Base-by-base conservation (phyloP, 768 basidiomycete genomes). In the Panellus pusillus region DNA sequence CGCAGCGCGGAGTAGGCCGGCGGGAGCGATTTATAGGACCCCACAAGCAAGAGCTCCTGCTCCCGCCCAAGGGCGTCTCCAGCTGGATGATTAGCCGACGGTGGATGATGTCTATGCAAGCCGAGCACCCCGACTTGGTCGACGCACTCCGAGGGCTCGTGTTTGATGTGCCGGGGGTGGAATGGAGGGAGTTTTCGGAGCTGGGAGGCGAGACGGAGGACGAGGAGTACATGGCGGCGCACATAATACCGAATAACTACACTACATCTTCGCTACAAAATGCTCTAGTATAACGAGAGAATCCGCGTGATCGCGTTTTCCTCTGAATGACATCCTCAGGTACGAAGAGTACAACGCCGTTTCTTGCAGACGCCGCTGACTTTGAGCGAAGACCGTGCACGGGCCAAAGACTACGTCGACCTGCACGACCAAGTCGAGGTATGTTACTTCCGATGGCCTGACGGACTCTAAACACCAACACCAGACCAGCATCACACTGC, bases 341-440 rank as follows among this genome's bases (percentile, higher is more conserved):
- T 32, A 36, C 47, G 43, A 15, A 57, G 56, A 57, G 15, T 51
- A 57, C 47, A 57, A 4, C 47, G 74, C 69, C 45, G 12, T 55
- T 14, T 20, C 38, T 28, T 24, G 32, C 29, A 35, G 8, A n/a
- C 20, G 45, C 43, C 28, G 50, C 35, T 49, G 18, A 28, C 31
- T n/a, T 28, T 50, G 66, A 24, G 63, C 4, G 6, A 31, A 63
- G 77, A 76, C 64, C 70, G 71, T 52, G 68, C 65, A 40, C 66
- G 72, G 58, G 77, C 74, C 2, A 76, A 72, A 50, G 90, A 94
- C 58, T 94, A 89, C 63, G 76, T 91, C 19, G 89, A 93, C 44
- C 81, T 96, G n/a, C 91, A 94, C 70, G 85, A 91, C 58, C 91
- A 96, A 74, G 90, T 96, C 48, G 80, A 93, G 75, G 93, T 92